These are phyloP conservation scores for Fraxinus excelsior DNA, from an alignment of 257 asterid species.

Conservation along the genomic window DNA sequence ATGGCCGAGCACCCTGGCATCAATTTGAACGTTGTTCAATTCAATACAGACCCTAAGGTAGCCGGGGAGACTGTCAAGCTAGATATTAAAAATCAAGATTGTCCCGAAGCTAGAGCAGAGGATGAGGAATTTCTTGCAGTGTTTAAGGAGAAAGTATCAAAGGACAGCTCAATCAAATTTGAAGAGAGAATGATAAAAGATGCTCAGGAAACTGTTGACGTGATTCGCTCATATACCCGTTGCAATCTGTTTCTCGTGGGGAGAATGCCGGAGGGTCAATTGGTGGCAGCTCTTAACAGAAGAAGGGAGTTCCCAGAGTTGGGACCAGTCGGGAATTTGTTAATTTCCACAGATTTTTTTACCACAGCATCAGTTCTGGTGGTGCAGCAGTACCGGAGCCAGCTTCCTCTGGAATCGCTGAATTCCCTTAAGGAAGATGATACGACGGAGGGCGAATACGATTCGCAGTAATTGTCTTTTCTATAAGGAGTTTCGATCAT, in stretches of 20 bases:
- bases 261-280: constrained; percentile 56
- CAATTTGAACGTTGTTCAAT: constrained; percentile 41
- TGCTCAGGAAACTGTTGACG: constrained; percentile 33
- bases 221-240: constrained; percentile 29
- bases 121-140: constrained; percentile 46
- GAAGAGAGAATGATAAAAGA: constrained; percentile 45
- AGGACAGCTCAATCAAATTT: constrained; percentile 43
- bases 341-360: constrained; percentile 45
- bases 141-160: constrained; percentile 34
- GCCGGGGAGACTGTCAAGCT: constrained; percentile 32
- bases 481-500: neutral
- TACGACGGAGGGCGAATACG: constrained; percentile 27
- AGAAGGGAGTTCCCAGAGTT: constrained; percentile 59
- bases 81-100: constrained; percentile 27
- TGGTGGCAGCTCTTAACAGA: constrained; percentile 39
- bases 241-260: constrained; percentile 60
- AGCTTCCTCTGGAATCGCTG: constrained; percentile 40
- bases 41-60: constrained; percentile 30
- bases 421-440: constrained; percentile 43
- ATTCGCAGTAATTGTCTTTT: constrained; percentile 11
- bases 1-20: constrained; percentile 79
- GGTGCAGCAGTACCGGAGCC: constrained; percentile 62
- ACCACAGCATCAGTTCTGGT: constrained; percentile 61
- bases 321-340: constrained; percentile 62
- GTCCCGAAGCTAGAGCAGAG: constrained; percentile 19